Conservation (phyloP, 2,329 filamentous ascomycete genomes). For the Fusarium sp. region DNA sequence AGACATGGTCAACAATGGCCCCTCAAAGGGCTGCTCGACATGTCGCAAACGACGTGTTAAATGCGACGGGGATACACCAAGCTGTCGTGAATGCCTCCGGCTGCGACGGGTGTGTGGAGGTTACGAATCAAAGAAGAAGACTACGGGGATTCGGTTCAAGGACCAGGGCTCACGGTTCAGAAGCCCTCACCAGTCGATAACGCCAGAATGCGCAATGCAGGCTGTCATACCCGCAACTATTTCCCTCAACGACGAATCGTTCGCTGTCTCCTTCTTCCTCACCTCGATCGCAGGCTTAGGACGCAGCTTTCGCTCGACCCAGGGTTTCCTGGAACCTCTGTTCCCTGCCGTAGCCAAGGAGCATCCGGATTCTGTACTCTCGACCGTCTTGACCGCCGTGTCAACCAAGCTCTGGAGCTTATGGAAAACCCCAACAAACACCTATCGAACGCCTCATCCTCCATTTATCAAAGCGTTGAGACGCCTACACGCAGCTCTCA, state of each 20-base stretch:
- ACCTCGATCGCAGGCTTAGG: neutral
- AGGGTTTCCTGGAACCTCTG: neutral
- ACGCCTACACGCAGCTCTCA: neutral
- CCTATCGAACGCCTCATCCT: neutral
- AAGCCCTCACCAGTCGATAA: rapidly evolving
- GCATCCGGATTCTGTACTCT: neutral
- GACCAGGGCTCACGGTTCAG: neutral
- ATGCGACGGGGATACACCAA: neutral
- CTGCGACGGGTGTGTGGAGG: neutral
- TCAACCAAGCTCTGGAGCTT: neutral
- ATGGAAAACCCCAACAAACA: neutral
- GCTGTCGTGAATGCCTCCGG: neutral
- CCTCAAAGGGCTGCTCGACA: neutral
- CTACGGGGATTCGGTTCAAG: neutral
- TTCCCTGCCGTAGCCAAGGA: neutral
- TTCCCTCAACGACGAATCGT: neutral
- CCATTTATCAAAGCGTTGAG: neutral
- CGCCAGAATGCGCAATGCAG: neutral
- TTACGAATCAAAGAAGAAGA: neutral
- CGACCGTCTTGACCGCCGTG: neutral
- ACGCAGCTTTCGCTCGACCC: neutral
- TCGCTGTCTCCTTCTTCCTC: neutral
- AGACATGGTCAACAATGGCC: neutral
- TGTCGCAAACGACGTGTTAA: neutral
- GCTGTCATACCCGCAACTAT: rapidly evolving